Evolutionary conservation across 164 flowering plant genomes (phyloP).

Genomic region (Dillenia suffruticosa): DNA sequence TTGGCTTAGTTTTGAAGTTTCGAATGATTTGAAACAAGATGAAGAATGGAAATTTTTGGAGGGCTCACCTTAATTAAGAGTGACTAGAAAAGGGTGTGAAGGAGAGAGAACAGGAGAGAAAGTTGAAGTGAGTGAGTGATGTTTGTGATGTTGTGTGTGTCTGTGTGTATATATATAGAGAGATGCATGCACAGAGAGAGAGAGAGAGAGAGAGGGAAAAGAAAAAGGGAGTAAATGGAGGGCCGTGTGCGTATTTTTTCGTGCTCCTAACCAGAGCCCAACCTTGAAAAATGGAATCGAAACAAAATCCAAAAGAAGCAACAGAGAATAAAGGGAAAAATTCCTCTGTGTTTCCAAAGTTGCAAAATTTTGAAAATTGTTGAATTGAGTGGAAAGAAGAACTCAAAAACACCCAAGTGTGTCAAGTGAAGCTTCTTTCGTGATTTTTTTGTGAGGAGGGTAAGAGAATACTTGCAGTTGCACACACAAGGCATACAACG

Average conservation of each 20-base stretch:
- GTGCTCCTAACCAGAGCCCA: conserved; percentile 34
- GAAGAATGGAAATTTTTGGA: too few species aligned
- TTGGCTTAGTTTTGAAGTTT: too few species aligned
- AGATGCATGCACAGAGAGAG: background rate
- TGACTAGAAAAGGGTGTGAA: conserved; percentile 3
- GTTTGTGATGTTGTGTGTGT: too few species aligned
- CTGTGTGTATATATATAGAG: background rate
- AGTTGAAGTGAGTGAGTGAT: background rate
- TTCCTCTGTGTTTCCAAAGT: conserved; percentile 32
- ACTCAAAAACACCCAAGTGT: background rate
- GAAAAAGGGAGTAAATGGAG: conserved; percentile 33
- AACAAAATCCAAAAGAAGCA: conserved; percentile 27
- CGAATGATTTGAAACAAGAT: too few species aligned
- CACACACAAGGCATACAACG: background rate
- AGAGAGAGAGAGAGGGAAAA: conserved; percentile 11
- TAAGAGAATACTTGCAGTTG: conserved; percentile 12
- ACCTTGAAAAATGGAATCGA: conserved; percentile 40
- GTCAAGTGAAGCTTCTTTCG: conserved; percentile 10
- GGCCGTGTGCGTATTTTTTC: conserved; percentile 47
- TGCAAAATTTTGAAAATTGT: conserved; percentile 14
- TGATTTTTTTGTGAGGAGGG: conserved; percentile 2
- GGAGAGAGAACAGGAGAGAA: background rate
- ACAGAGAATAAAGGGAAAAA: conserved; percentile 28
- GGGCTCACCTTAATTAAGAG: too few species aligned
- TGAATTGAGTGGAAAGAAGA: conserved; percentile 9